phyloP scores from a whole-genome alignment of 192 early-diverging fungal genomes.

The Spizellomyces sp. region DNA sequence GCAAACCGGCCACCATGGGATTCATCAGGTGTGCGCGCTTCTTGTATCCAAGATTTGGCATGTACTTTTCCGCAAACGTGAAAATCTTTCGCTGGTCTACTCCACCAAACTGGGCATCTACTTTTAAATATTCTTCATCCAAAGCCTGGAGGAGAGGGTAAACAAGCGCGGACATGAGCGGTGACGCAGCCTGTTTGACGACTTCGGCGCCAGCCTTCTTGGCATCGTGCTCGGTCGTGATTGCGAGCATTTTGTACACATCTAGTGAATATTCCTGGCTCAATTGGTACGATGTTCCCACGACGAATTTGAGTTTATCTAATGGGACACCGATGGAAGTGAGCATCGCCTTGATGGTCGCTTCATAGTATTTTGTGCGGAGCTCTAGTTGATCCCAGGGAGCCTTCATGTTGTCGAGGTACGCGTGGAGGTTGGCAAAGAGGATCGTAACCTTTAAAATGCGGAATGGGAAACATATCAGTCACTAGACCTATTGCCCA shows the following conservation, averaged over 20 bases:
- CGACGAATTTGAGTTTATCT: conserved; percentile 89
- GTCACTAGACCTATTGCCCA: conserved; percentile 16
- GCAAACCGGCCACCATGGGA: conserved; percentile 92
- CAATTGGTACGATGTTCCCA: conserved; percentile 89
- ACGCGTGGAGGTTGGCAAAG: conserved; percentile 95
- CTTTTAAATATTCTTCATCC: conserved; percentile 95
- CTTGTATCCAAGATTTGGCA: conserved; percentile 91
- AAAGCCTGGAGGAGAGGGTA: conserved; percentile 98
- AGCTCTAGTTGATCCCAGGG: conserved; percentile 85
- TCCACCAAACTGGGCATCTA: conserved; percentile 93
- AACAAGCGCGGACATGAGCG: conserved; percentile 89
- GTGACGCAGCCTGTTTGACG: conserved; percentile 91
- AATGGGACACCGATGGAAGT: conserved; percentile 92
- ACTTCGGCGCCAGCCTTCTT: conserved; percentile 99
- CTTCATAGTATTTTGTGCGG: conserved; percentile 93
- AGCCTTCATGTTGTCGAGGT: conserved; percentile 98
- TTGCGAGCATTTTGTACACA: conserved; percentile 82
- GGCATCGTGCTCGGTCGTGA: conserved; percentile 91
- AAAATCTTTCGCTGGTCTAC: conserved; percentile 99
- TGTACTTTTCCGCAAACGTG: conserved; percentile 92
- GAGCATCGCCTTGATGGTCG: conserved; percentile 85
- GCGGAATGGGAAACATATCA: neutral
- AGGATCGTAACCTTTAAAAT: conserved; percentile 76
- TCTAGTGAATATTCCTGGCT: conserved; percentile 89
- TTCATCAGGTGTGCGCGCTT: conserved; percentile 99